phyloP scores from a whole-genome alignment of 257 asterid species.

The Plectranthus barbatus region DNA sequence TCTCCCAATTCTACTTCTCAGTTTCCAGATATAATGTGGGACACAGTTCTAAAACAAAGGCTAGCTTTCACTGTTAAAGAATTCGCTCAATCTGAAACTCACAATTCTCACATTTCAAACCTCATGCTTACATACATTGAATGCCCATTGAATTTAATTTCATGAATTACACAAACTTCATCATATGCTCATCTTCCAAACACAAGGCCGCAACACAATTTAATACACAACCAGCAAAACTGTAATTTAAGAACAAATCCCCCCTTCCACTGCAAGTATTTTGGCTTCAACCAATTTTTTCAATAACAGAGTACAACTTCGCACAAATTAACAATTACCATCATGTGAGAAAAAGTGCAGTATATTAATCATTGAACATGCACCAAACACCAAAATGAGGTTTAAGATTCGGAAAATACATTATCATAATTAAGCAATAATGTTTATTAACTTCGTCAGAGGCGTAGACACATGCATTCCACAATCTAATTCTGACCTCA shows the following conservation, averaged over 20 bases:
- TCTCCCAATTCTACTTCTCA: background rate
- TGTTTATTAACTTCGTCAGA: background rate
- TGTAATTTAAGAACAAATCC: background rate
- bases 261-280: background rate
- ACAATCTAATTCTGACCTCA: background rate
- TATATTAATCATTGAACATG: background rate
- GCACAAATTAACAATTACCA: background rate
- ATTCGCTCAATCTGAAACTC: background rate
- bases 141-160: background rate
- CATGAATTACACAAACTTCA: background rate
- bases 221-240: background rate
- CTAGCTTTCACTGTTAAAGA: background rate
- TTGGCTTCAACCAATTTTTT: background rate
- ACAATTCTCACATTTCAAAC: background rate
- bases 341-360: background rate
- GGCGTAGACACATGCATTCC: background rate
- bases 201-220: background rate
- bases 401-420: background rate
- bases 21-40: background rate
- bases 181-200: background rate
- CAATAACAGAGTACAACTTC: background rate
- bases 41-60: background rate
- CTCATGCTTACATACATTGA: background rate
- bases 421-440: background rate
- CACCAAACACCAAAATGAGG: background rate